phyloP scores from a whole-genome alignment of 176 grass and related monocot genomes.

The Dactylis glomerata region DNA sequence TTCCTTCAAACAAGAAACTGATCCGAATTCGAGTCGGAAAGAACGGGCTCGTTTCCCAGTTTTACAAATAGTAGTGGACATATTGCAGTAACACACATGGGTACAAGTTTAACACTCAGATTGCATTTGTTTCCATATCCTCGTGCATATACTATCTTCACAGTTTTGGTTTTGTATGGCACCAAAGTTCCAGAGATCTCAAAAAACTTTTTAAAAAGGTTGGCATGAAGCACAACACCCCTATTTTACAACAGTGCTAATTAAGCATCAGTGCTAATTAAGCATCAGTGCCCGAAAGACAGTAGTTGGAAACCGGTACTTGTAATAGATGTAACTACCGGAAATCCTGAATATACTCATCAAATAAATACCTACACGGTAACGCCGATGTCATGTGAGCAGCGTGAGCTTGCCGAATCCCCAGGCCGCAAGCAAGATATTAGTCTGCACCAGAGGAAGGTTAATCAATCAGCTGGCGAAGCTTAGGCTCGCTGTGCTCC shows the following conservation, averaged over 20 bases:
- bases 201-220: constrained; percentile 23
- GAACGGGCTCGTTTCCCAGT: neutral
- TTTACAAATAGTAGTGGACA: neutral
- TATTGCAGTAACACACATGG: neutral
- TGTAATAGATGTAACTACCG: constrained; percentile 22
- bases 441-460: neutral
- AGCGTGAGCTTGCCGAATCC: constrained; percentile 36
- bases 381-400: constrained; percentile 33
- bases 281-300: neutral
- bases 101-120: neutral
- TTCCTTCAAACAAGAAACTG: neutral
- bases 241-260: constrained; percentile 38
- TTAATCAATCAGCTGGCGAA: constrained; percentile 44
- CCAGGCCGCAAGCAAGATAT: constrained; percentile 25
- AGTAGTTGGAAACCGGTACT: neutral
- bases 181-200: neutral
- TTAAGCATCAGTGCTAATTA: neutral
- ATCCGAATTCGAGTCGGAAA: neutral
- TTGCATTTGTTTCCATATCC: neutral
- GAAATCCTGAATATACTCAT: constrained; percentile 29
- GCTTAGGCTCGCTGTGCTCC: constrained; percentile 41
- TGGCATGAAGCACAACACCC: constrained; percentile 42
- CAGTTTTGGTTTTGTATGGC: constrained; percentile 13
- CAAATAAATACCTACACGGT: constrained; percentile 30
- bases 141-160: constrained; percentile 15